A percentile compares a stretch with the other conserved stretches of the same genome.
phyloP scores from a whole-genome alignment of 257 asterid species.

The Salvia rosmarinus region DNA sequence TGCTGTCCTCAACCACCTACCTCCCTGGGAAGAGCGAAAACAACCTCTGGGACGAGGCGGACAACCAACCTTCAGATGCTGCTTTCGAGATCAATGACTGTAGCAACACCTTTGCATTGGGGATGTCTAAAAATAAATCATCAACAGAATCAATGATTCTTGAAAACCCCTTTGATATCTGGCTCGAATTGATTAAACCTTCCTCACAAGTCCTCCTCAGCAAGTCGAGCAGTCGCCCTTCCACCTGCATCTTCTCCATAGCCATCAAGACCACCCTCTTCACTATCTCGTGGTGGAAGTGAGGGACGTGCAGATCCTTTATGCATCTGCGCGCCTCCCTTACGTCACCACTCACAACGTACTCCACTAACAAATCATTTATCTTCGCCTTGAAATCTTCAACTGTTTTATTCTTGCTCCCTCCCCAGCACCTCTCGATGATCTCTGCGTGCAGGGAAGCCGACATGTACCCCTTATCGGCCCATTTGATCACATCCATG shows the following conservation, averaged over 20 bases:
- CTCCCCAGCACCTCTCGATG: conserved; percentile 91
- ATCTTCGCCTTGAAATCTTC: conserved; percentile 78
- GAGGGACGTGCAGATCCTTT: conserved; percentile 79
- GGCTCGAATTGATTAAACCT: conserved; percentile 82
- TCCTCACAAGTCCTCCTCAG: conserved; percentile 68
- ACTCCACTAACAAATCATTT: conserved; percentile 64
- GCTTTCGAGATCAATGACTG: conserved; percentile 79
- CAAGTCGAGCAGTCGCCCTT: conserved; percentile 59
- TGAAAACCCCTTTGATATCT: conserved; percentile 76
- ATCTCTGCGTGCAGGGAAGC: conserved; percentile 85
- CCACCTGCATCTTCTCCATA: conserved; percentile 77
- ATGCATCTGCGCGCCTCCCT: conserved; percentile 83
- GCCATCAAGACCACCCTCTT: conserved; percentile 79
- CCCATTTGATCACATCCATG: conserved; percentile 63
- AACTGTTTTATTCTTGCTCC: conserved; percentile 72
- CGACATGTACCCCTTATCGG: conserved; percentile 76
- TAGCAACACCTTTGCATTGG: conserved; percentile 66
- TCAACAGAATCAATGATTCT: conserved; percentile 78
- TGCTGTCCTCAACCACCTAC: conserved; percentile 54
- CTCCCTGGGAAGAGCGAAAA: conserved; percentile 53
- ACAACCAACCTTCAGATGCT: conserved; percentile 93
- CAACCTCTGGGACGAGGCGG: conserved; percentile 74
- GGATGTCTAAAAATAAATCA: conserved; percentile 80
- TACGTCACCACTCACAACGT: conserved; percentile 75
- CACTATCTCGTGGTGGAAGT: conserved; percentile 91